Base-by-base conservation (phyloP, 2,329 filamentous ascomycete species). In the Helotiales sp. region DNA sequence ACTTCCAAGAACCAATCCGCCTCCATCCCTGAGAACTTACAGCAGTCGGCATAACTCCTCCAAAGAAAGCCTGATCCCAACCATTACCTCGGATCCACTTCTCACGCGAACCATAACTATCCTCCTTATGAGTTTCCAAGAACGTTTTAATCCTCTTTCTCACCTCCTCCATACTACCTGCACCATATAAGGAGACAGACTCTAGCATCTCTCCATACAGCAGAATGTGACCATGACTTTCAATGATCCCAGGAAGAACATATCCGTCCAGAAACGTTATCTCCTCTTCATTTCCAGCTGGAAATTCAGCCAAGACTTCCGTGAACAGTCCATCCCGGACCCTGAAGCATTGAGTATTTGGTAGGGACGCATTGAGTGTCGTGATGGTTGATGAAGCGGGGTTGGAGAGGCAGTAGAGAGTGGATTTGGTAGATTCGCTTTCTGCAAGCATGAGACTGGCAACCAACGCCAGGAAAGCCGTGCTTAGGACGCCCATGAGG, bases 61-160 rank as follows among this genome's bases (percentile, higher is more conserved):
- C 86, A 74, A 91, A 85, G 24, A 82, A 81, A 66, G 86, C 87
- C 79, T 92, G 90, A 74, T 92, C 89, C 90, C 90, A 92, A 1
- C 90, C 90, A 15, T 90, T 82, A 0, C 90, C 90, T 64, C 89
- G 81, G 54, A 91, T 78, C 90, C 90, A 92, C 63, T 87, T 82
- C 6, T 83, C 79, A 37, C 79, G 80, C 0, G 82, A 82, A 2
- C 74, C 74, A 68, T 73, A 77, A 1, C 89, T 89, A 10, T 82
- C 82, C 0, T 79, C 82, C 0, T 84, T 81, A 69, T 89, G 82
- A 3, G 74, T 71, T 0, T 72, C 75, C 26, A 88, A 76, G 69
- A 90, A 91, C 1, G 75, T 74, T 8, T 80, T 79, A 45, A 91
- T 78, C 5, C 87, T 82, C 6, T 72, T 65, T 30, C 84, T 81